A percentile compares a stretch with the other conserved stretches of the same genome.
These are phyloP conservation scores for Pseudogymnoascus sp. DNA, from an alignment of 2,329 filamentous ascomycete genomes.

Conservation along the genomic window DNA sequence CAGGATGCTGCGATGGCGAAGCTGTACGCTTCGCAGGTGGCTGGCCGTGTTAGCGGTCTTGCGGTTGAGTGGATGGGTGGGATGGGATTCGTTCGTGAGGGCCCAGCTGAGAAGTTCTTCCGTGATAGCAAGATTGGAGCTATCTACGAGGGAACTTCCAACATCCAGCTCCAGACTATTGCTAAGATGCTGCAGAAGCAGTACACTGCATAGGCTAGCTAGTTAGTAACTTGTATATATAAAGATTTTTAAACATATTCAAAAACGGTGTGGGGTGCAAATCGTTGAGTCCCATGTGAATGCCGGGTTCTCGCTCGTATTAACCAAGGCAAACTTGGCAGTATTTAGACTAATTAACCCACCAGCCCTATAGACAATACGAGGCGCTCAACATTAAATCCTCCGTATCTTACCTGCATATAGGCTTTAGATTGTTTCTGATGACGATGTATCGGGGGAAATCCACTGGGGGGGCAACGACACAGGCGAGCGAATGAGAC, in stretches of 20 bases:
- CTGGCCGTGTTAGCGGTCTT: constrained; percentile 71
- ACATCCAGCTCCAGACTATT: constrained; percentile 64
- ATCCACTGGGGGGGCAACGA: constrained; percentile 1
- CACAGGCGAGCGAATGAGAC: constrained; percentile 3
- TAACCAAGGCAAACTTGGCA: not conserved
- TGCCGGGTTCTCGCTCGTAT: not conserved
- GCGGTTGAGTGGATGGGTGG: constrained; percentile 99
- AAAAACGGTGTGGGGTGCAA: not conserved
- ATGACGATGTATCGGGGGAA: not conserved
- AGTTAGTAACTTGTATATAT: not conserved
- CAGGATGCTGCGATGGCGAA: constrained; percentile 97
- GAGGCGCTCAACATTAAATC: constrained; percentile 5
- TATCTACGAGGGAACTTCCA: constrained; percentile 89
- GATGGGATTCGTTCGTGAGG: constrained; percentile 96
- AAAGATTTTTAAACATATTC: not conserved
- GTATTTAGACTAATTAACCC: not conserved
- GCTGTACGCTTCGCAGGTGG: constrained; percentile 87
- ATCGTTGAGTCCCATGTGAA: not conserved
- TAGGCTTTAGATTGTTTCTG: not conserved
- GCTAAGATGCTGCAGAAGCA: constrained; percentile 61
- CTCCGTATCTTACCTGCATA: not conserved
- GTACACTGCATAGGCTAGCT: constrained; percentile 45
- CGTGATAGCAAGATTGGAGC: constrained; percentile 97
- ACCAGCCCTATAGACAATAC: not conserved
- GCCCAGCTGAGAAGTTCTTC: constrained; percentile 95